A percentile compares a stretch with the other conserved stretches of the same genome.
phyloP scores from a whole-genome alignment of 2,329 filamentous ascomycete genomes.

The Phoma sp. region DNA sequence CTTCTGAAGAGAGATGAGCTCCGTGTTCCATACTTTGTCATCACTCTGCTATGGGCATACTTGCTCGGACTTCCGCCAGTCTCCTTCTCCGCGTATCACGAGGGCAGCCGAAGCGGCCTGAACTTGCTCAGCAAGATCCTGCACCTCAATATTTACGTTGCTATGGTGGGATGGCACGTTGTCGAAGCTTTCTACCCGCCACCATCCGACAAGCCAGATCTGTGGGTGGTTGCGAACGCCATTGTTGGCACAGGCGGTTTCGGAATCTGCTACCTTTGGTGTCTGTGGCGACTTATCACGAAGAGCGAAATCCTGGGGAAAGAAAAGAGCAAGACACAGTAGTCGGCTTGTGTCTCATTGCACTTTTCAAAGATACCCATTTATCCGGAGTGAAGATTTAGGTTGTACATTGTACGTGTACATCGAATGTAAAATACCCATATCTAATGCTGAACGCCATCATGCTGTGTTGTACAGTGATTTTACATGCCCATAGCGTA shows the following conservation, averaged over 20 bases:
- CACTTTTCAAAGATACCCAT: constrained; percentile 13
- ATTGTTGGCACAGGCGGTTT: constrained; percentile 87
- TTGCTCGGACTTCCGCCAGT: constrained; percentile 85
- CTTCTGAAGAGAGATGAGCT: constrained; percentile 86
- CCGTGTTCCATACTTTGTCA: constrained; percentile 80
- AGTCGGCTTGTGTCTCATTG: constrained; percentile 1
- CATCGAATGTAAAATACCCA: constrained; percentile 14
- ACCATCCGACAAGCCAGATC: constrained; percentile 81
- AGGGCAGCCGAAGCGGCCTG: constrained; percentile 51
- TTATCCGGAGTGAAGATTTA: constrained; percentile 39
- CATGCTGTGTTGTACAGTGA: constrained; percentile 43
- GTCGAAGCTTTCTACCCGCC: constrained; percentile 72
- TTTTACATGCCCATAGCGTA: constrained; percentile 13
- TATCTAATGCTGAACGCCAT: constrained; percentile 38
- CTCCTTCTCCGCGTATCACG: constrained; percentile 72
- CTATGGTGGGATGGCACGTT: constrained; percentile 83
- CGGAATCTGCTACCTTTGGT: constrained; percentile 89
- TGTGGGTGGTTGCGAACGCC: constrained; percentile 94
- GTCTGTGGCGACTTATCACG: constrained; percentile 71
- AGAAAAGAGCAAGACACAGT: constrained; percentile 52
- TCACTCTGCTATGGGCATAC: constrained; percentile 90
- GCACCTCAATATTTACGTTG: constrained; percentile 77
- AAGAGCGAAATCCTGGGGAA: constrained; percentile 62
- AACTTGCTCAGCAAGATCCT: constrained; percentile 70
- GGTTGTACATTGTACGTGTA: constrained; percentile 32